These are phyloP conservation scores for Corylus americana DNA, from an alignment of 306 rosid genomes.

Conservation along the genomic window DNA sequence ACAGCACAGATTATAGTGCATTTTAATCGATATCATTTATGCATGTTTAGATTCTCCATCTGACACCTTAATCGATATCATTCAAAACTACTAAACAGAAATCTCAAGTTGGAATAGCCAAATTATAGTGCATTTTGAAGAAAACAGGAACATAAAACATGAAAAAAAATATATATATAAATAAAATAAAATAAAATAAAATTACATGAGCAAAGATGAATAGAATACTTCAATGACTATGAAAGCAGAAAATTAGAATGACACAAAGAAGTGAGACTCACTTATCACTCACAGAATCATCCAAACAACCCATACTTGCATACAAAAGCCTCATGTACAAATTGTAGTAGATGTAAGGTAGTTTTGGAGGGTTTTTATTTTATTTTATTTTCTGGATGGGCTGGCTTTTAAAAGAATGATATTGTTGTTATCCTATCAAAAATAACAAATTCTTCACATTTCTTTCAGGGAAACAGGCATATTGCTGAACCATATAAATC, in stretches of 20 bases:
- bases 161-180: neutral
- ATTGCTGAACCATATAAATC: neutral
- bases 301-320: neutral
- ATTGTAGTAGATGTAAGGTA: conserved; percentile 1
- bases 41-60: neutral
- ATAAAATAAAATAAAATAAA: too few relatives aligned
- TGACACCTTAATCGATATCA: neutral
- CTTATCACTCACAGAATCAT: neutral
- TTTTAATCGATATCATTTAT: too few relatives aligned
- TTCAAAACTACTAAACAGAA: neutral
- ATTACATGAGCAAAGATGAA: neutral
- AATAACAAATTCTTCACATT: neutral
- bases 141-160: neutral
- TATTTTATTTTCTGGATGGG: neutral
- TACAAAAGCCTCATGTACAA: neutral
- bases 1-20: too few relatives aligned
- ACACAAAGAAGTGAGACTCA: neutral
- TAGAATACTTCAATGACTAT: neutral
- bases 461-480: neutral
- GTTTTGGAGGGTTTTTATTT: neutral
- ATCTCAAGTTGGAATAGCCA: neutral
- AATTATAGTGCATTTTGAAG: neutral
- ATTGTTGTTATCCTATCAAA: neutral
- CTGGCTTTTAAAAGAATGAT: conserved; percentile 3
- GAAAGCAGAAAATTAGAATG: neutral